Base-by-base conservation (phyloP, 2,329 filamentous ascomycete genomes). In the Elsinoe necatrix region DNA sequence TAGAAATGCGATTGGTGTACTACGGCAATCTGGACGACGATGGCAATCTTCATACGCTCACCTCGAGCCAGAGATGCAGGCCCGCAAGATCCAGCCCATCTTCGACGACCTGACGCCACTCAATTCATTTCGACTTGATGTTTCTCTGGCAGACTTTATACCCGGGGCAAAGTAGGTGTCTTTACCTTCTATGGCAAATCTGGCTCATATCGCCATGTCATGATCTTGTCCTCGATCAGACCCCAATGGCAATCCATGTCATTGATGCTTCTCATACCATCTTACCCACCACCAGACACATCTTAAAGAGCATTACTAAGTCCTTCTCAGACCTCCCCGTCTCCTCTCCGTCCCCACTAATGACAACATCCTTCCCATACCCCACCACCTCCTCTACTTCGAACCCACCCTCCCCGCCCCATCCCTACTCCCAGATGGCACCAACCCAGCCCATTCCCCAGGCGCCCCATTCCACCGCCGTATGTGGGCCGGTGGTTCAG, bases 341-440 rank as follows among this genome's bases (percentile, higher is more conserved):
- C 67, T 61, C 51, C 42, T 56, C 48, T 29, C 16, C 45, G 9
- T 31, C 29, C 48, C 31, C 25, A 50, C 45, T 50, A 59, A 37
- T 3, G 14, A 37, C 37, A 54, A 63, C 8, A 59, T 71, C 14
- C 72, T 86, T 5, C 83, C 85, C 0, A 77, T 80, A 27, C 87
- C 85, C 34, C 85, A 95, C 68, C 90, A 96, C 69, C 77, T 95
- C 34, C 82, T 92, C 61, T 95, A 95, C 74, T 96, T 95, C 72
- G 89, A 90, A 58, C 80, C 86, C 9, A 80, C 83, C 60, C 74
- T 85, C 16, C 75, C 80, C 0, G 73, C 81, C 12, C 80, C 78
- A 6, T 63, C 75, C 31, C 80, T 97, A 42, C 78, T 89, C 16
- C 75, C 82, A 1, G 93, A 98, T 72, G 92, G 93, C 57, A 95